Percentiles rank a stretch among this genome's conserved stretches.
phyloP scores from a whole-genome alignment of 805 yeast genomes.

The Yarrowia keelungensis region DNA sequence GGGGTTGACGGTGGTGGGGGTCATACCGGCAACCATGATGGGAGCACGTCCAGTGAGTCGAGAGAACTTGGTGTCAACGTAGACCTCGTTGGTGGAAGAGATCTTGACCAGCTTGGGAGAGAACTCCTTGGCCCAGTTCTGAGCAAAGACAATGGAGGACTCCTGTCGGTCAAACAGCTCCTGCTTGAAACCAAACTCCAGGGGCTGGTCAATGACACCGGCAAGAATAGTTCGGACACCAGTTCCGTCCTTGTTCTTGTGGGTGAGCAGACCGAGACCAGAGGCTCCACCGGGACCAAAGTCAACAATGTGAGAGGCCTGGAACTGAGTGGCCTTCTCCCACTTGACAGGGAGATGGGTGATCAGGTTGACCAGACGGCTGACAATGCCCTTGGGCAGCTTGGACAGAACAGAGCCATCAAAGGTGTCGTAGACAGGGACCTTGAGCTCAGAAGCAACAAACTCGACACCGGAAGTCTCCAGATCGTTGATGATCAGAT shows the following conservation, averaged over 20 bases:
- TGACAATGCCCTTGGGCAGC: constrained; percentile 60
- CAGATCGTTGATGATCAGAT: constrained; percentile 70
- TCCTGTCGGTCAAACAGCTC: constrained; percentile 81
- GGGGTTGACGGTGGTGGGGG: constrained; percentile 96
- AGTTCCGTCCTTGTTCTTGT: constrained; percentile 97
- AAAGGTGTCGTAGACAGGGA: constrained; percentile 92
- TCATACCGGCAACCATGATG: constrained; percentile 98
- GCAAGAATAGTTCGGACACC: constrained; percentile 95
- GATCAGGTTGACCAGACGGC: constrained; percentile 80
- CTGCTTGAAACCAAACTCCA: constrained; percentile 93
- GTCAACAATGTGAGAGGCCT: constrained; percentile 88
- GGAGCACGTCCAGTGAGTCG: constrained; percentile 94
- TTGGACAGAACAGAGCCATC: constrained; percentile 79
- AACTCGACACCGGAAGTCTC: constrained; percentile 64
- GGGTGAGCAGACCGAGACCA: constrained; percentile 94
- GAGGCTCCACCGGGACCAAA: constrained; percentile 99
- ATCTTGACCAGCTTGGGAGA: constrained; percentile 86
- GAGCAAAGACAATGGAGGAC: constrained; percentile 75
- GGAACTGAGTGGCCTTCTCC: constrained; percentile 86
- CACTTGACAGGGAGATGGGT: constrained; percentile 91
- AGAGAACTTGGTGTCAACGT: constrained; percentile 93
- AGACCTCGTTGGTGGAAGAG: constrained; percentile 68
- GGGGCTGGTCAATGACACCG: constrained; percentile 78
- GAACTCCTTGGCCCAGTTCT: constrained; percentile 88
- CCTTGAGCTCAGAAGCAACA: constrained; percentile 60